Evolutionary conservation across 2,329 filamentous ascomycete genomes (phyloP), one percentile per base, ranked within the genome.

Genomic region (Trichophyton benhamiae): DNA sequence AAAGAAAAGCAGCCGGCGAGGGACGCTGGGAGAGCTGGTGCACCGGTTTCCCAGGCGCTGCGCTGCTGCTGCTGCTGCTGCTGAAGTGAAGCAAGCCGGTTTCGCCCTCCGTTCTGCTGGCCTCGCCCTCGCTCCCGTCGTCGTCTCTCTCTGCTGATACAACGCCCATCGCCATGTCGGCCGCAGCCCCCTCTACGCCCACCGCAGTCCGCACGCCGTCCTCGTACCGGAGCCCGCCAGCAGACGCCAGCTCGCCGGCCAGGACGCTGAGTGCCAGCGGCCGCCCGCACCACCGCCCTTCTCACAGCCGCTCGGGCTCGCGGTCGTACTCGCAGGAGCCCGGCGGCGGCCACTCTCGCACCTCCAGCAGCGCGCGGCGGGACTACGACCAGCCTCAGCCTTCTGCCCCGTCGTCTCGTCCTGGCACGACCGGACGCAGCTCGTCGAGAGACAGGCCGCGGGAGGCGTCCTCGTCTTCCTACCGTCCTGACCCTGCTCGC

Each of bases 371-470:
- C 67, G 78, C 80, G 61, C 84, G 87, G 69, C 80, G 86, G 73
- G 88, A 94, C 75, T 86, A 85, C 78, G 89, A 92, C 41, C 41
- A n/a, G 76, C 49, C 49, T 25, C 49, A 53, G 49, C 49, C 22
- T 27, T 82, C 85, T 68, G 79, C 81, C 77, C 3, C 33, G 2
- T 38, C 33, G 9, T 82, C 83, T 68, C 78, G 81, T 60, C 77
- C 83, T 42, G 67, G 74, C 59, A 73, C 76, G 67, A 80, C 79
- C 75, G 84, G 82, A 60, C 82, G 84, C 75, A 85, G 81, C 76
- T 80, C 83, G 63, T 87, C 84, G 68, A 81, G 80, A 72, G 87
- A 89, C 69, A 79, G 80, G 68, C 63, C 72, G 71, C 63, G 73
- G 76, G 66, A 71, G 72, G 61, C 69, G 72, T 61, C 71, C 22